Evolutionary conservation across 768 basidiomycete species (phyloP).

Genomic region (Xerocomellus dryophilus): DNA sequence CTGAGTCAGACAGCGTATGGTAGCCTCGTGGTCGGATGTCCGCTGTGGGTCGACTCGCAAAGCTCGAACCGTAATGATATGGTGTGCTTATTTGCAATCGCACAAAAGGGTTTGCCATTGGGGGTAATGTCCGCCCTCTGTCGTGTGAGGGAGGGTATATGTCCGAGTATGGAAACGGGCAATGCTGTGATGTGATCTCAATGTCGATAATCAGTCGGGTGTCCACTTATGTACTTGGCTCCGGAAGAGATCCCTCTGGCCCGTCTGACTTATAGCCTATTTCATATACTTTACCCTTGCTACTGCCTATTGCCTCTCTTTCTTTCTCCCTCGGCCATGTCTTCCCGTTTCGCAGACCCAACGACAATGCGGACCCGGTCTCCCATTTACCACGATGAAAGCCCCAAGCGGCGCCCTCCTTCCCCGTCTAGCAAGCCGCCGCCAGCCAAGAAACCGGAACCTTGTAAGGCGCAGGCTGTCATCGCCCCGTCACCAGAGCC

Average conservation of each 20-base stretch:
- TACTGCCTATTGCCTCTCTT: constrained; percentile 1
- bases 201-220: constrained; percentile 32
- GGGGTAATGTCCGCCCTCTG: constrained; percentile 10
- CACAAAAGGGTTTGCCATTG: constrained; percentile 23
- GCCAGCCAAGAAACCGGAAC: constrained; percentile 31
- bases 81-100: constrained; percentile 27
- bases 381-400: constrained; percentile 28
- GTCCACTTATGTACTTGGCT: constrained; percentile 31
- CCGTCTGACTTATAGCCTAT: constrained; percentile 29
- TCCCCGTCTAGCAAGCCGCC: constrained; percentile 33
- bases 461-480: constrained; percentile 8
- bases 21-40: constrained; percentile 21
- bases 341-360: constrained; percentile 29
- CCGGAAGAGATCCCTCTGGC: constrained; percentile 21
- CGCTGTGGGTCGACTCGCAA: constrained; percentile 27
- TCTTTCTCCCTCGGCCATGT: constrained; percentile 17
- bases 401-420: constrained; percentile 30
- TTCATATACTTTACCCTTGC: constrained; percentile 19
- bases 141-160: background rate
- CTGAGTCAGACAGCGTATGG: background rate
- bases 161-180: constrained; percentile 22
- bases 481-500: constrained; percentile 12
- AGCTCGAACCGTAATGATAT: constrained; percentile 9
- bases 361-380: constrained; percentile 31
- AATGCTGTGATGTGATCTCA: constrained; percentile 27